Base-by-base conservation (phyloP, 257 asterid species). In the Agastache rugosa region DNA sequence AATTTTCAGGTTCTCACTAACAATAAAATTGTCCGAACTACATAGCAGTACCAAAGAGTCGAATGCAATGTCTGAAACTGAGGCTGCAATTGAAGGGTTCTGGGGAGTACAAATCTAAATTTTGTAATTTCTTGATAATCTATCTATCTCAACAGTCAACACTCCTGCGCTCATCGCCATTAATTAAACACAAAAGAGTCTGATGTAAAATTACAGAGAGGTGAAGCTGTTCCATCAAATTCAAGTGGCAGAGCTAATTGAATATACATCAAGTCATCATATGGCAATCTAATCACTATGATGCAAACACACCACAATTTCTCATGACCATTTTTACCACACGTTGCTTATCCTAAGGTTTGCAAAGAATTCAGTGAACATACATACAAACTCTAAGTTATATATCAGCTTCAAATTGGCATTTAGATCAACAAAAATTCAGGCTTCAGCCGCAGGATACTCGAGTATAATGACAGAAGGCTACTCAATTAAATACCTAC, bases 181-280 rank as follows among this genome's bases (percentile, higher is more conserved):
- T 23, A 7, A 67, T 31, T 53, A 61, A 27, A 50, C 29, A 67
- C 6, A 23, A 54, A 70, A 20, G 66, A 65, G 45, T 37, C 44
- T 44, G 11, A 27, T 23, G 60, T 7, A 64, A 17, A 14, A 25
- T 41, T 37, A 55, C 27, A 17, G 56, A 20, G 39, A 55, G 44
- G 20, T 7, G 37, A 45, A 47, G 48, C 42, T 72, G 64, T 59
- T 58, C 62, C 56, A 71, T 64, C 42, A 25, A 62, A 56, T 63
- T 68, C 58, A 55, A 68, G 59, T 31, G 27, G 65, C 39, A 19
- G 45, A 41, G 29, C 56, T 64, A 75, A 27, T 16, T 3, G 48
- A 42, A 31, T 14, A 73, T 22, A 48, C 66, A 73, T 67, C 63
- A 67, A 76, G 67, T 63, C 67, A 25, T 73, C 67, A 25, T 12